Base-by-base conservation (phyloP, 495 filamentous ascomycete genomes). In the Hyaloscypha finlandica region DNA sequence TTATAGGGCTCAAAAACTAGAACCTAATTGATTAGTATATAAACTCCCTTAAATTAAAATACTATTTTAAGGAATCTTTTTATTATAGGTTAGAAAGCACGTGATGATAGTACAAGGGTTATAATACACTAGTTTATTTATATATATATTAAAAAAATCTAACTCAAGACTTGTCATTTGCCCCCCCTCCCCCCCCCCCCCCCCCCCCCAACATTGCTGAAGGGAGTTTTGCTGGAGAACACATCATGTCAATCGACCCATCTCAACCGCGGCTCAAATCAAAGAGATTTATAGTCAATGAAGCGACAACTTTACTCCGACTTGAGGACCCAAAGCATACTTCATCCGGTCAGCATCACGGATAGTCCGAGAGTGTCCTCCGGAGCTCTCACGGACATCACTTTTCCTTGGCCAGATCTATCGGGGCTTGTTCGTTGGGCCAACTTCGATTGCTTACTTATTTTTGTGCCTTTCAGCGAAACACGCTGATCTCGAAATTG, bases 381-480 rank as follows among this genome's bases (percentile, higher is more conserved):
- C 61, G 16, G 19, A 19, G 14, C 52, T 64, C n/a, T 45, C 61
- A 33, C 55, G 61, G 61, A 8, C 48, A 22, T 11, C 45, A n/a
- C 42, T 16, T 5, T 64, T 33, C 29, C 16, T 3, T 3, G 35
- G 54, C 8, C 20, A 42, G 33, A 29, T 31, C 1, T 58, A 71
- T 37, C 30, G 29, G 2, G 88, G 87, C 0, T 73, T 90, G 31
- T 89, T 83, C 76, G 78, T 79, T 54, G 88, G 87, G 0, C 86
- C 86, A 11, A 85, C 85, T 1, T 84, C 82, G 30, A 75, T 89
- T 22, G 86, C 85, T 11, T 85, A 85, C 71, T 77, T 89, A 0
- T 85, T 90, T 77, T 80, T 84, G 30, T 73, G 76, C 1, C 78
- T 88, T 3, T 83, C 84, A 22, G 68, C 73, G 8, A 66, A 74